A percentile compares a stretch with the other conserved stretches of the same genome.
Conservation (phyloP, 148 eudicot genomes). For the Persicaria tinctoria region DNA sequence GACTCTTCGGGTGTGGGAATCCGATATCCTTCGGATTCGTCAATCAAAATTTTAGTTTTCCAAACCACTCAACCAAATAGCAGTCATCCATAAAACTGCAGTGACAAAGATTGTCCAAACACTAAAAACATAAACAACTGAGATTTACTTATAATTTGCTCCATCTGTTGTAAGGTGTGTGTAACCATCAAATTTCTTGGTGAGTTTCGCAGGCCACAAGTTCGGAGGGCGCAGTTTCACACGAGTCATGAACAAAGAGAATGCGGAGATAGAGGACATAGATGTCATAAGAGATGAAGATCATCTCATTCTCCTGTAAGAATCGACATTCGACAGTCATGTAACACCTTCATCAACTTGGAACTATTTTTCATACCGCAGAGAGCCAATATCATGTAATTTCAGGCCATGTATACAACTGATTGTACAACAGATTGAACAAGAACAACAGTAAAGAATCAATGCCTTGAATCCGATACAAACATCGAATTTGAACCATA, state of each 20-base stretch:
- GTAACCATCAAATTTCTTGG: constrained; percentile 16
- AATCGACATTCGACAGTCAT: not conserved
- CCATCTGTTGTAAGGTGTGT: not conserved
- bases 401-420: not conserved
- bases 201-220: constrained; percentile 50
- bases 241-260: constrained; percentile 43
- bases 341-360: not conserved
- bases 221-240: constrained; percentile 43
- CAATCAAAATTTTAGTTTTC: too few species aligned
- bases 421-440: not conserved
- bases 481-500: too few species aligned
- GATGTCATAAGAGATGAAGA: constrained; percentile 72
- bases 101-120: too few species aligned
- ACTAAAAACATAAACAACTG: too few species aligned
- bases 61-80: too few species aligned
- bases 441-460: not conserved
- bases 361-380: not conserved
- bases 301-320: constrained; percentile 47
- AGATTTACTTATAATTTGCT: too few species aligned
- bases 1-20: not conserved
- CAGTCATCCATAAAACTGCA: too few species aligned
- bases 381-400: constrained; percentile 2
- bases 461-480: too few species aligned
- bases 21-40: not conserved
- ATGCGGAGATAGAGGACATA: constrained; percentile 76